phyloP scores from a whole-genome alignment of 768 basidiomycete species.

The Mycena vitilis region DNA sequence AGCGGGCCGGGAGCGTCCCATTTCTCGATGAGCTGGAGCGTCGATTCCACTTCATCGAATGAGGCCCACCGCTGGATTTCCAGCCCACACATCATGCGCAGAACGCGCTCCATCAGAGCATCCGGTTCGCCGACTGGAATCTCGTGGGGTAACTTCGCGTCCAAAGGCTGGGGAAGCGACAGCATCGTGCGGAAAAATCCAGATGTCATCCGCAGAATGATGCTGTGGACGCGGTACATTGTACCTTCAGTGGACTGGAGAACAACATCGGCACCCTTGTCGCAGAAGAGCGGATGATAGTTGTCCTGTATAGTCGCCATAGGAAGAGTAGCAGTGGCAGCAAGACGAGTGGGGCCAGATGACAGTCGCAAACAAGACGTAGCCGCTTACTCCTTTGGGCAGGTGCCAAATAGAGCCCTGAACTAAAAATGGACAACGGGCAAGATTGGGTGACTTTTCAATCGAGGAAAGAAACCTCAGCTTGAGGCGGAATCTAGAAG shows the following conservation, averaged over 20 bases:
- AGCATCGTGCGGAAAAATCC: constrained; percentile 51
- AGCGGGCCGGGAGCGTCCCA: constrained; percentile 60
- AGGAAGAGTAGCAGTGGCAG: neutral
- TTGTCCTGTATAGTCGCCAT: constrained; percentile 16
- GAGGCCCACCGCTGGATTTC: constrained; percentile 54
- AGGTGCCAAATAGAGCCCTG: too few species aligned
- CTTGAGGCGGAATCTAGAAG: too few species aligned
- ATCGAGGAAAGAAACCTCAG: too few species aligned
- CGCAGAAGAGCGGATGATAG: constrained; percentile 52
- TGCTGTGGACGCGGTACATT: constrained; percentile 56
- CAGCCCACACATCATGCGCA: constrained; percentile 55
- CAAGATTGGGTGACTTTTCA: too few species aligned
- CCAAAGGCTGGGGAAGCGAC: constrained; percentile 35
- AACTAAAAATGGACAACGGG: too few species aligned
- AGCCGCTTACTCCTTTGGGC: too few species aligned
- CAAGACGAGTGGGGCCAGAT: too few species aligned
- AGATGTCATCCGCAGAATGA: constrained; percentile 56
- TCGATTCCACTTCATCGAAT: constrained; percentile 53
- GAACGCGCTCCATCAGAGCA: constrained; percentile 50
- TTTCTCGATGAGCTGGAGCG: constrained; percentile 55
- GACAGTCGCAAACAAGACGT: too few species aligned
- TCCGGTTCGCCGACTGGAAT: constrained; percentile 50
- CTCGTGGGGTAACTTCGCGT: constrained; percentile 16
- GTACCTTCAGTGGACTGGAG: constrained; percentile 55
- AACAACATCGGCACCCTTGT: constrained; percentile 54